Conservation (phyloP, 768 basidiomycete genomes). For the Lentinula boryana region DNA sequence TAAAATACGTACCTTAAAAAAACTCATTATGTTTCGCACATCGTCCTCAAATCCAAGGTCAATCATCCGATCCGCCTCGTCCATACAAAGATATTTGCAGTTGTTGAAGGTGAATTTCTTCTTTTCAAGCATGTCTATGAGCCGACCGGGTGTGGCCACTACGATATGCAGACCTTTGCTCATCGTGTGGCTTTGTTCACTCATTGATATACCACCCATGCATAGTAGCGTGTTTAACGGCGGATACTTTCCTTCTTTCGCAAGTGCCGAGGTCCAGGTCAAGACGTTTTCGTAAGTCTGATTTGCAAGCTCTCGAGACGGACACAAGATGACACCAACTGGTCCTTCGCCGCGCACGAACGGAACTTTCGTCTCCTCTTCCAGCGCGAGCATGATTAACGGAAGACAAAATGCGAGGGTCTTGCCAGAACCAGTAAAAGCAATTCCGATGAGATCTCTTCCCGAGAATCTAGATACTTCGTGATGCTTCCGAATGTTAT, state of each 20-base stretch:
- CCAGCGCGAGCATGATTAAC: slow-evolving; percentile 91
- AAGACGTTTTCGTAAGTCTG: slow-evolving; percentile 96
- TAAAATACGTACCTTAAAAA: slow-evolving; percentile 71
- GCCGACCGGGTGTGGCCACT: slow-evolving; percentile 91
- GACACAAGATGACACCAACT: slow-evolving; percentile 94
- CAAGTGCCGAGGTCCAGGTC: slow-evolving; percentile 77
- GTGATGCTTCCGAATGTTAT: slow-evolving; percentile 10
- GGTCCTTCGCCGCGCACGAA: slow-evolving; percentile 94
- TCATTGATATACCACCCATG: slow-evolving; percentile 98
- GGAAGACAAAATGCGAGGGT: slow-evolving; percentile 99
- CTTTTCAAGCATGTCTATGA: slow-evolving; percentile 99
- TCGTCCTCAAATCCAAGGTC: slow-evolving; percentile 99
- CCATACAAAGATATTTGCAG: slow-evolving; percentile 97
- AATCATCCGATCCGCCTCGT: slow-evolving; percentile 99
- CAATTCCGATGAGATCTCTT: slow-evolving; percentile 97
- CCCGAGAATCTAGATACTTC: slow-evolving; percentile 70
- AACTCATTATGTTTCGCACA: slow-evolving; percentile 98
- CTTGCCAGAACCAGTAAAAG: slow-evolving; percentile 98
- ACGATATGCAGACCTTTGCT: slow-evolving; percentile 92
- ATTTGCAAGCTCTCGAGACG: slow-evolving; percentile 92
- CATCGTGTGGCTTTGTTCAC: slow-evolving; percentile 90
- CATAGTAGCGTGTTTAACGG: slow-evolving; percentile 84
- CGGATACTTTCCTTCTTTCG: slow-evolving; percentile 78
- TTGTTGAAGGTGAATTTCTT: slow-evolving; percentile 86
- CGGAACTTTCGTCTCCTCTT: slow-evolving; percentile 88